These are phyloP conservation scores for Chaetomium globosum DNA, from an alignment of 2,329 filamentous ascomycete genomes.

Conservation along the genomic window DNA sequence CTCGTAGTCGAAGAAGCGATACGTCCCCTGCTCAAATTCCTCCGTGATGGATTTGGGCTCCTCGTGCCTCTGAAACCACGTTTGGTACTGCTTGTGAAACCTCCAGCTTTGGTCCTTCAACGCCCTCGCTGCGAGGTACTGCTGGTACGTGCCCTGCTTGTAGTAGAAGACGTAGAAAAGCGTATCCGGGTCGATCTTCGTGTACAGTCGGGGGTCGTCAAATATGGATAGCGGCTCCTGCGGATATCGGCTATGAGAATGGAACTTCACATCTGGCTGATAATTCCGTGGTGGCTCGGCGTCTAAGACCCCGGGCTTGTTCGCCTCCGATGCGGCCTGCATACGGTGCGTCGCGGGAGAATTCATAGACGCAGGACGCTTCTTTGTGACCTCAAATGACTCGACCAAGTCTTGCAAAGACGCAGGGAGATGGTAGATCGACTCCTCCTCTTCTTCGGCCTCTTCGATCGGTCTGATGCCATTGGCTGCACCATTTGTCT, in stretches of 20 bases:
- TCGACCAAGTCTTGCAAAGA: conserved; percentile 88
- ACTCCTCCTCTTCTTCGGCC: conserved; percentile 65
- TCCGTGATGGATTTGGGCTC: conserved; percentile 98
- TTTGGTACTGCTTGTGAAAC: conserved; percentile 99
- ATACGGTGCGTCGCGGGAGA: conserved; percentile 72
- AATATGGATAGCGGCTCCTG: conserved; percentile 91
- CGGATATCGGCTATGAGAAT: conserved; percentile 73
- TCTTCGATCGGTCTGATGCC: conserved; percentile 52
- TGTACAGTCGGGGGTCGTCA: conserved; percentile 85
- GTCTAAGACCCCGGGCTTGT: conserved; percentile 74
- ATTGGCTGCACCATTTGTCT: conserved; percentile 57
- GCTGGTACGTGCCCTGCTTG: conserved; percentile 92
- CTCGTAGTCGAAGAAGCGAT: conserved; percentile 99
- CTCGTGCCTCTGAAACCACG: conserved; percentile 98
- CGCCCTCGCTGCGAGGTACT: conserved; percentile 94
- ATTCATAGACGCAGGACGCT: conserved; percentile 62
- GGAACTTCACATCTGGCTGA: conserved; percentile 77
- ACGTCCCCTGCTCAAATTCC: conserved; percentile 97
- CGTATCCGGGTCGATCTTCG: conserved; percentile 89
- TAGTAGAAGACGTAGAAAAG: conserved; percentile 99
- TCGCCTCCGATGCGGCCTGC: conserved; percentile 73
- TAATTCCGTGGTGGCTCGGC: conserved; percentile 82
- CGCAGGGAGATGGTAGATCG: conserved; percentile 88
- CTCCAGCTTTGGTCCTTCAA: conserved; percentile 98
- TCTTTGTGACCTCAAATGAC: conserved; percentile 83